Evolutionary conservation across 495 filamentous ascomycete genomes (phyloP).

Genomic region (Cercophora newfieldiana): DNA sequence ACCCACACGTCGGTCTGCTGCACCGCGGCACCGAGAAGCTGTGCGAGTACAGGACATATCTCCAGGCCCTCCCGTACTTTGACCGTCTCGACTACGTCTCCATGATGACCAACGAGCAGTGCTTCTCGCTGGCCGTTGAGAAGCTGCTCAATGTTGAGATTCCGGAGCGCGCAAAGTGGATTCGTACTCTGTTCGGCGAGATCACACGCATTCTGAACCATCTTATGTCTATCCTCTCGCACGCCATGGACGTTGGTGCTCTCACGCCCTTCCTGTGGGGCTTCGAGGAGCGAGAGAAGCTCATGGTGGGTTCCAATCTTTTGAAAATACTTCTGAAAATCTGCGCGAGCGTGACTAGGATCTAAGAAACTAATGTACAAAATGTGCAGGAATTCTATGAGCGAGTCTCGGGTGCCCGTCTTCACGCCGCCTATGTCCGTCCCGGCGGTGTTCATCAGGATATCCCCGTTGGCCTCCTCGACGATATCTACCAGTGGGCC

Average conservation of each 20-base stretch:
- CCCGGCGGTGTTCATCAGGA: slow-evolving; percentile 97
- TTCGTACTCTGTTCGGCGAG: slow-evolving; percentile 94
- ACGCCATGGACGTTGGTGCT: slow-evolving; percentile 99
- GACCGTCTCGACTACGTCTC: slow-evolving; percentile 98
- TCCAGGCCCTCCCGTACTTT: slow-evolving; percentile 98
- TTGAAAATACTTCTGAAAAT: background rate
- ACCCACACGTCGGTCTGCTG: slow-evolving; percentile 95
- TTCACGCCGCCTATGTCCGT: slow-evolving; percentile 97
- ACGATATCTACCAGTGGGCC: slow-evolving; percentile 99
- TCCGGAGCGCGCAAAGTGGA: slow-evolving; percentile 93
- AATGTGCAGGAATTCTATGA: slow-evolving; percentile 93
- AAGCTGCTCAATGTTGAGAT: slow-evolving; percentile 98
- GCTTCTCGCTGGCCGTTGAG: slow-evolving; percentile 91
- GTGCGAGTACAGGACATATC: slow-evolving; percentile 99
- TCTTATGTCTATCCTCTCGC: slow-evolving; percentile 94
- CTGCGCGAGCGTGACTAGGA: background rate
- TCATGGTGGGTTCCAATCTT: slow-evolving; percentile 73
- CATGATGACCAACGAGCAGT: slow-evolving; percentile 99
- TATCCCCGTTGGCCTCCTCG: slow-evolving; percentile 88
- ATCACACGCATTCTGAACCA: slow-evolving; percentile 96
- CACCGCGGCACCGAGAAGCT: slow-evolving; percentile 99
- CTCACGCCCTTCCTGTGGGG: slow-evolving; percentile 99
- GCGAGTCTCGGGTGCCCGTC: slow-evolving; percentile 94
- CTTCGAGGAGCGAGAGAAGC: slow-evolving; percentile 98
- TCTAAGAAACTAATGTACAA: slow-evolving; percentile 15